These are phyloP conservation scores for Medicago ruthenica DNA, from an alignment of 306 rosid species.

Conservation along the genomic window DNA sequence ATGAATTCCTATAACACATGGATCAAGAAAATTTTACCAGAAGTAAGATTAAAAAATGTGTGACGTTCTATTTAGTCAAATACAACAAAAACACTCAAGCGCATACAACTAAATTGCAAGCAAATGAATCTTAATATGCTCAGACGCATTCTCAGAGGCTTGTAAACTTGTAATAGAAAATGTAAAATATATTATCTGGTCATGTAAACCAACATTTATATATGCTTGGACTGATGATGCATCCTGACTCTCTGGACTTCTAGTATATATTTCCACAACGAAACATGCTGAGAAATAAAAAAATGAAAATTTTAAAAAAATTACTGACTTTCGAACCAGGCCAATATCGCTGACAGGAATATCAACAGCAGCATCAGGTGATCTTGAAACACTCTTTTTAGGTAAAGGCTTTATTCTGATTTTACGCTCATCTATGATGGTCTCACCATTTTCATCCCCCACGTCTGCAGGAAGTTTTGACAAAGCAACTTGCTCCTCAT, in stretches of 20 bases:
- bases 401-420: constrained; percentile 96
- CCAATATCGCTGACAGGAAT: constrained; percentile 82
- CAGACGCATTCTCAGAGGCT: constrained; percentile 7
- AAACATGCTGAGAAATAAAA: constrained; percentile 4
- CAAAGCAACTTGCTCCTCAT: constrained; percentile 89
- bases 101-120: constrained; percentile 25
- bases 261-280: constrained; percentile 2
- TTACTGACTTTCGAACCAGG: constrained; percentile 76
- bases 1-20: constrained; percentile 62
- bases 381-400: constrained; percentile 64
- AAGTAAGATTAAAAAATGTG: constrained; percentile 28
- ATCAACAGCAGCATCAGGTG: constrained; percentile 62
- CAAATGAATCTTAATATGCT: constrained; percentile 20
- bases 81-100: constrained; percentile 21
- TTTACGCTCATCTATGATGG: constrained; percentile 92
- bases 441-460: constrained; percentile 99
- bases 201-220: constrained; percentile 23
- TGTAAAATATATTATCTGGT: constrained; percentile 30
- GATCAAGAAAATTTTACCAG: constrained; percentile 9
- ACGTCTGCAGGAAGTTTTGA: constrained; percentile 97
- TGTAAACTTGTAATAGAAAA: constrained; percentile 32
- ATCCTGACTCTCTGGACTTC: neutral
- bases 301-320: constrained; percentile 24
- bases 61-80: constrained; percentile 26
- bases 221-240: constrained; percentile 8